A percentile compares a stretch with the other conserved stretches of the same genome.
Conservation (phyloP, 2,329 filamentous ascomycete species). For the Herpotrichia juniperi region DNA sequence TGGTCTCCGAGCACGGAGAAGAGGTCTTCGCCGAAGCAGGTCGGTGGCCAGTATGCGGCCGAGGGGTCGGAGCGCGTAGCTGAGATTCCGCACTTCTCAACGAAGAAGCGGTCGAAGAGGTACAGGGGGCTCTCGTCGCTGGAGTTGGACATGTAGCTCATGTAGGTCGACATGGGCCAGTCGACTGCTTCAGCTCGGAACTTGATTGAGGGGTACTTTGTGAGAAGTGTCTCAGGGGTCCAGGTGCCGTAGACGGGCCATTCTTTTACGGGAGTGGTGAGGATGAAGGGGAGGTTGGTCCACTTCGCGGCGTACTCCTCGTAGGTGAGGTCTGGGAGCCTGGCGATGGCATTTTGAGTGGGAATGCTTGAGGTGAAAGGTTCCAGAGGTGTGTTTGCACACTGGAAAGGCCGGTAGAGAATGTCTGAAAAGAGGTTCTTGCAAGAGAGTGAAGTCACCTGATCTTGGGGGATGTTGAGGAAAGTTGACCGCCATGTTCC, state of each 20-base stretch:
- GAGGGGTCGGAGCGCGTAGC: constrained; percentile 60
- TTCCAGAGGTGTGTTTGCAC: constrained; percentile 73
- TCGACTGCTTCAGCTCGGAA: constrained; percentile 94
- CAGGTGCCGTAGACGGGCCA: constrained; percentile 82
- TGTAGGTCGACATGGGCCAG: constrained; percentile 84
- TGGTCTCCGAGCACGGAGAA: constrained; percentile 79
- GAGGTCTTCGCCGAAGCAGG: constrained; percentile 85
- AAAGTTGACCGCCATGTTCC: constrained; percentile 86
- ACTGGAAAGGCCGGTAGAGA: constrained; percentile 88
- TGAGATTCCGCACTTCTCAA: constrained; percentile 78
- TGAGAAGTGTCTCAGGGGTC: constrained; percentile 71
- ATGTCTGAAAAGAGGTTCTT: constrained; percentile 85
- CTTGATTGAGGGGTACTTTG: constrained; percentile 67
- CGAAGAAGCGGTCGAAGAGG: constrained; percentile 87
- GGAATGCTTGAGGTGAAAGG: constrained; percentile 77
- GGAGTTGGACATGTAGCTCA: constrained; percentile 79
- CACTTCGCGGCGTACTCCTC: constrained; percentile 77
- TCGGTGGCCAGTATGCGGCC: constrained; percentile 76
- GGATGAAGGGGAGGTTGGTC: constrained; percentile 83
- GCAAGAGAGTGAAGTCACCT: constrained; percentile 70
- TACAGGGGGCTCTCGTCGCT: constrained; percentile 89
- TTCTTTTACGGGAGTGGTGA: constrained; percentile 78
- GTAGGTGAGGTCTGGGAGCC: constrained; percentile 70
- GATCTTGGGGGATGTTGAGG: constrained; percentile 62
- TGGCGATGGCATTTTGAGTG: constrained; percentile 71